Evolutionary conservation across 2,329 filamentous ascomycete species (phyloP).

Genomic region (Fusarium tjaetaba): DNA sequence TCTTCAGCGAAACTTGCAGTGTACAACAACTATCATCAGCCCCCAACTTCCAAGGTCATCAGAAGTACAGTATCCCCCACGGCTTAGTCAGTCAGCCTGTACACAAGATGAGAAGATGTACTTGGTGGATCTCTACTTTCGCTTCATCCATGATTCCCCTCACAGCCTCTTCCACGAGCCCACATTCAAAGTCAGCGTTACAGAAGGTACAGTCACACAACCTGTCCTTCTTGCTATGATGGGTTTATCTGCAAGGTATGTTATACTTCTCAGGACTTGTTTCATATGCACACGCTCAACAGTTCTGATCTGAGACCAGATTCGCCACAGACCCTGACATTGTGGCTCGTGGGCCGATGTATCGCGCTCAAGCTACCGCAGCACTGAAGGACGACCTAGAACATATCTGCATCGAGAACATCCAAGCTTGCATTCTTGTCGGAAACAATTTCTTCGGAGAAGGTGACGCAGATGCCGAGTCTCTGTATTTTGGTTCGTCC

Average conservation of each 20-base stretch:
- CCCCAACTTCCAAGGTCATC: background rate
- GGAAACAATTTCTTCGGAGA: constrained; percentile 47
- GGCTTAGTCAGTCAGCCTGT: background rate
- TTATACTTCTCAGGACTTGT: fast-evolving
- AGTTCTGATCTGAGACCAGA: background rate
- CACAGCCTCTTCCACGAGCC: constrained; percentile 38
- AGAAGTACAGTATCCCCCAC: fast-evolving
- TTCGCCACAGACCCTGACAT: constrained; percentile 22
- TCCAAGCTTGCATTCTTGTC: constrained; percentile 48
- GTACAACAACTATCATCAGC: background rate
- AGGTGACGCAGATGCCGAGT: constrained; percentile 45
- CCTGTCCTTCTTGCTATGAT: constrained; percentile 36
- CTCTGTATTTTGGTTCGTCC: constrained; percentile 47
- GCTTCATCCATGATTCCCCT: constrained; percentile 36
- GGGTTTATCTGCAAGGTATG: constrained; percentile 36
- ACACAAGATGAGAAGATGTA: constrained; percentile 2
- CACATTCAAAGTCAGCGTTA: constrained; percentile 27
- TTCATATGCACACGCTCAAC: background rate
- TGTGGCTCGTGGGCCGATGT: constrained; percentile 28
- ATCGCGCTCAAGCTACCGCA: constrained; percentile 24
- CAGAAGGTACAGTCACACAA: background rate
- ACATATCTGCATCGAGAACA: constrained; percentile 46
- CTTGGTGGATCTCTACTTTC: constrained; percentile 36
- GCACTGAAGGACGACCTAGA: constrained; percentile 46
- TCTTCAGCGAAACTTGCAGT: constrained; percentile 22